Conservation (phyloP, 345 rosid genomes). For the Trapa incisa region DNA sequence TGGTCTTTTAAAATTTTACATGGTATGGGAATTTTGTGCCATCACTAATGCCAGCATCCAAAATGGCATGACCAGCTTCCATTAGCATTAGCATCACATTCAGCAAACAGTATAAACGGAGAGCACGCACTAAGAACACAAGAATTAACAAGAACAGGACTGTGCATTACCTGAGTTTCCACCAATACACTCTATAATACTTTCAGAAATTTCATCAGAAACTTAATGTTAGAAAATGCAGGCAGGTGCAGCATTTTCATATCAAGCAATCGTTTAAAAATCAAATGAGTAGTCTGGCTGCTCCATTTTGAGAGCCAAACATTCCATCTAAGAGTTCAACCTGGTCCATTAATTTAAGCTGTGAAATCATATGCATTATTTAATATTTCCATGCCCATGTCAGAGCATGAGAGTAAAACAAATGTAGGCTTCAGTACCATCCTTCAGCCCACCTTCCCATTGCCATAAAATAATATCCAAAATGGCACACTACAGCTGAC, state of each 20-base stretch:
- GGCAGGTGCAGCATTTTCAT: not conserved
- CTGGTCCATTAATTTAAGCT: not conserved
- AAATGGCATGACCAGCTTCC: not conserved
- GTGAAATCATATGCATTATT: not conserved
- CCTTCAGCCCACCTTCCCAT: not conserved
- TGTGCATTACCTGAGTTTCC: not conserved
- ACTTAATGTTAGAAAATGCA: not conserved
- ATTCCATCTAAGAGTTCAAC: not conserved
- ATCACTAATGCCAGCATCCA: not conserved
- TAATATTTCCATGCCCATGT: not conserved
- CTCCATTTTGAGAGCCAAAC: not conserved
- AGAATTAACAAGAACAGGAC: not conserved
- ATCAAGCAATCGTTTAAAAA: not conserved
- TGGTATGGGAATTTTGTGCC: not conserved
- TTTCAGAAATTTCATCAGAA: not conserved
- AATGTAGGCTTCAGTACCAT: not conserved
- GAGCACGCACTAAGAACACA: not conserved
- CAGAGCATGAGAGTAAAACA: not conserved
- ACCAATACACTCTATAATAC: too few relatives aligned
- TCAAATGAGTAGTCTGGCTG: not conserved
- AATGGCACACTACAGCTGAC: not conserved
- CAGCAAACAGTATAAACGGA: not conserved
- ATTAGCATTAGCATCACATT: not conserved
- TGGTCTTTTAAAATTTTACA: not conserved
- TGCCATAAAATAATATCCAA: not conserved